Percentiles rank a stretch among this genome's conserved stretches.
Evolutionary conservation across 179 eudicot genomes (phyloP).

Genomic region (Silene coronaria): DNA sequence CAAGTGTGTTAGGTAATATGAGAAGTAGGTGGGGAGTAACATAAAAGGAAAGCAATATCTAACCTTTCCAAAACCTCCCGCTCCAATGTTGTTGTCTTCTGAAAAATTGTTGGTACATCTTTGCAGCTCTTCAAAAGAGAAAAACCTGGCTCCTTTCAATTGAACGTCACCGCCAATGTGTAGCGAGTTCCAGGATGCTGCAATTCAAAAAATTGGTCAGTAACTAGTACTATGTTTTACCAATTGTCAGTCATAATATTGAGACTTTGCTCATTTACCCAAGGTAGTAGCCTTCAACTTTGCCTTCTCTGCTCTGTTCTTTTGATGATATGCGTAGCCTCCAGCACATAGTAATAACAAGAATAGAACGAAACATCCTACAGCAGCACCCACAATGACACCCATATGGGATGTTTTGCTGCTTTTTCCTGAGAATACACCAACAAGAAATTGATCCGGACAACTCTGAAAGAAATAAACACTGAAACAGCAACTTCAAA

Average conservation of each 20-base stretch:
- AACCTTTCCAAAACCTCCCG: constrained; percentile 91
- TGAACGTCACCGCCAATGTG: constrained; percentile 44
- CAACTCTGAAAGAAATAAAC: not conserved
- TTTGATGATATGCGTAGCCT: constrained; percentile 30
- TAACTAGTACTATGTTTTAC: not conserved
- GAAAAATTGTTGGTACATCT: constrained; percentile 63
- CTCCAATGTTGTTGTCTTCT: constrained; percentile 62
- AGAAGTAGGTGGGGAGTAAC: not conserved
- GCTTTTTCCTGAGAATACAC: constrained; percentile 18
- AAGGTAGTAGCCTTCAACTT: constrained; percentile 26
- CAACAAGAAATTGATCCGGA: not conserved
- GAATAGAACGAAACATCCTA: constrained; percentile 30
- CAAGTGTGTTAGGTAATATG: no score
- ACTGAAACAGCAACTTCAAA: not conserved
- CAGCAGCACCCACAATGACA: constrained; percentile 26
- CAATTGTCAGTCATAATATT: not conserved
- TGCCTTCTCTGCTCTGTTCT: constrained; percentile 27
- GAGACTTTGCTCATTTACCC: constrained; percentile 21
- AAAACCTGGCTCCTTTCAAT: constrained; percentile 66
- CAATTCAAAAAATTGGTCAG: constrained; percentile 14
- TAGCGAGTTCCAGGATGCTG: constrained; percentile 64
- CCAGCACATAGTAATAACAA: constrained; percentile 26
- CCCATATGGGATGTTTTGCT: constrained; percentile 18
- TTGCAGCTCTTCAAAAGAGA: constrained; percentile 61
- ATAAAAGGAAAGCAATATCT: not conserved